Evolutionary conservation across 1,139 yeast species (phyloP).

Genomic region (Tardiomyces digboiensis): DNA sequence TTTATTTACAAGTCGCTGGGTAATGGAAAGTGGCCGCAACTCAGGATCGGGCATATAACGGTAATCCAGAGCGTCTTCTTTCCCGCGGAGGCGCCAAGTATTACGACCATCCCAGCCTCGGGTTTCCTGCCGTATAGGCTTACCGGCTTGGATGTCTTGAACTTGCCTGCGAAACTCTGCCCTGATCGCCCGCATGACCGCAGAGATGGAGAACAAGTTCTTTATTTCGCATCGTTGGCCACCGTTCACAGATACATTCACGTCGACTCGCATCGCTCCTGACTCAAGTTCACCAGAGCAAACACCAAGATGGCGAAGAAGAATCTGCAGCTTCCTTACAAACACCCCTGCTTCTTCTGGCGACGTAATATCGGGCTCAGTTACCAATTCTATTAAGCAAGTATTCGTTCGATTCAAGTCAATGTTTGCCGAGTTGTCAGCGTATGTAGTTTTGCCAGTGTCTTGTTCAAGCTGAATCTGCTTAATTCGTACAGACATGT

Average conservation of each 20-base stretch:
- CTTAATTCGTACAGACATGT: slow-evolving; percentile 37
- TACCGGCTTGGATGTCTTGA: slow-evolving; percentile 27
- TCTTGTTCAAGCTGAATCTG: slow-evolving; percentile 92
- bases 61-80: slow-evolving; percentile 80
- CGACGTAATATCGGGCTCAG: slow-evolving; percentile 74
- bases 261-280: slow-evolving; percentile 60
- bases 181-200: slow-evolving; percentile 67
- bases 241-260: slow-evolving; percentile 69
- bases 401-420: slow-evolving; percentile 82
- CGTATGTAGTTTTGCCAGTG: slow-evolving; percentile 75
- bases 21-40: slow-evolving; percentile 48
- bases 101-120: slow-evolving; percentile 81
- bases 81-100: slow-evolving; percentile 59
- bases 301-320: slow-evolving; percentile 40
- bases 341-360: slow-evolving; percentile 67
- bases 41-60: slow-evolving; percentile 95
- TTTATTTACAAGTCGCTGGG: slow-evolving; percentile 30
- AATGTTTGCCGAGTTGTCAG: slow-evolving; percentile 33
- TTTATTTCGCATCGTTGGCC: slow-evolving; percentile 75
- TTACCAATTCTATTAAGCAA: slow-evolving; percentile 85
- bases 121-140: slow-evolving; percentile 52
- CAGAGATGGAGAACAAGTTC: slow-evolving; percentile 76
- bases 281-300: slow-evolving; percentile 1
- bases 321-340: slow-evolving; percentile 67
- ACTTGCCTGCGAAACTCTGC: slow-evolving; percentile 72